phyloP scores from a whole-genome alignment of 805 yeast genomes.

The Candida vartiovaarae region DNA sequence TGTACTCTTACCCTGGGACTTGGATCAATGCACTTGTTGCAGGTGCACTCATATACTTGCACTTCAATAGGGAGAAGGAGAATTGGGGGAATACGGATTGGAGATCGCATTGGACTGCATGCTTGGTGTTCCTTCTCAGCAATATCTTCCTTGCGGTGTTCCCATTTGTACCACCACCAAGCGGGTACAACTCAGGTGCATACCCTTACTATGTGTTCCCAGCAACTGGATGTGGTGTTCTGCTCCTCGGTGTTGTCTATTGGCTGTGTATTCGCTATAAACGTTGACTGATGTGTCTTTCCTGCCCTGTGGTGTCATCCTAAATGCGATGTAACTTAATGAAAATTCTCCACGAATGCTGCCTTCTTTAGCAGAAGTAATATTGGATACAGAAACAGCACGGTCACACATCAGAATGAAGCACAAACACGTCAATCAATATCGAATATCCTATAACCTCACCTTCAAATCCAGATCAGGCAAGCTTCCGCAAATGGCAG shows the following conservation, averaged over 20 bases:
- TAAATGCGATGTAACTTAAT: too few species aligned
- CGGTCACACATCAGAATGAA: too few species aligned
- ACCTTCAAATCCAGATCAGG: too few species aligned
- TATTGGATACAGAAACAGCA: too few species aligned
- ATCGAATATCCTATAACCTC: too few species aligned
- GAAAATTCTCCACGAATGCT: too few species aligned
- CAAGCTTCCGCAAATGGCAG: too few species aligned
- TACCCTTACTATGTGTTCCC: constrained; percentile 58
- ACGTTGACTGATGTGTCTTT: too few species aligned
- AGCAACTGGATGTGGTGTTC: constrained; percentile 40
- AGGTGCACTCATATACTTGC: constrained; percentile 46
- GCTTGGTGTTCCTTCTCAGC: constrained; percentile 34
- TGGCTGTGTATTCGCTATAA: constrained; percentile 20
- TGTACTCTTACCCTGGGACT: constrained; percentile 59
- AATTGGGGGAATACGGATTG: constrained; percentile 33
- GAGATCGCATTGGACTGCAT: constrained; percentile 24
- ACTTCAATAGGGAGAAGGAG: constrained; percentile 30
- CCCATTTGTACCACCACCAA: constrained; percentile 52
- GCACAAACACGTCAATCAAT: too few species aligned
- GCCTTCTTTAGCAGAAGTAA: too few species aligned
- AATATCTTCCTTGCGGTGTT: constrained; percentile 45
- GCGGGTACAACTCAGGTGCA: constrained; percentile 18
- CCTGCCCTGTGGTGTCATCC: too few species aligned
- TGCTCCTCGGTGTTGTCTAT: constrained; percentile 36
- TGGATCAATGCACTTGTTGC: constrained; percentile 49